phyloP scores from a whole-genome alignment of 768 basidiomycete genomes.

The Kwoniella botswanensis region DNA sequence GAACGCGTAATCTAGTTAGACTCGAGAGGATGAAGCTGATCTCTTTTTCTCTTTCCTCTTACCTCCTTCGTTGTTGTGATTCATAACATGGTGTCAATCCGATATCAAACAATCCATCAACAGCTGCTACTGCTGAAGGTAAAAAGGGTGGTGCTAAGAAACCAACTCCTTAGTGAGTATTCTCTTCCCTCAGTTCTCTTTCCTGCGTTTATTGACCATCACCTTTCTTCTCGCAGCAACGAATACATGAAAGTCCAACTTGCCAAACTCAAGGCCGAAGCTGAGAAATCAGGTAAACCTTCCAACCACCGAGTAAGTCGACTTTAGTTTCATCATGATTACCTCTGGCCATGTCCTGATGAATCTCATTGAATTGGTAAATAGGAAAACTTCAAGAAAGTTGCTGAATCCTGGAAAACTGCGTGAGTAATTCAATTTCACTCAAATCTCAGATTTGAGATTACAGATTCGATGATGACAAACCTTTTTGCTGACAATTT shows the following conservation, averaged over 20 bases:
- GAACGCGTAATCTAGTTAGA: not conserved
- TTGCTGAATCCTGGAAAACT: slow-evolving; percentile 46
- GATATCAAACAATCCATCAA: too few species aligned
- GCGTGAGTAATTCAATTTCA: slow-evolving; percentile 37
- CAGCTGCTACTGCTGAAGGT: slow-evolving; percentile 33
- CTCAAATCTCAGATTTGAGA: not conserved
- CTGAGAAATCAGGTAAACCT: slow-evolving; percentile 51
- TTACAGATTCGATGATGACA: not conserved
- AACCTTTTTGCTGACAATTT: slow-evolving; percentile 14
- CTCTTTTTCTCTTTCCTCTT: slow-evolving; percentile 7
- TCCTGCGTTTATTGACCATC: not conserved
- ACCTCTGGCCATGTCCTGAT: not conserved
- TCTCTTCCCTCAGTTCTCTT: slow-evolving; percentile 6
- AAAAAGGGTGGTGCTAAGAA: slow-evolving; percentile 39
- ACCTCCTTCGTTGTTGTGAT: too few species aligned
- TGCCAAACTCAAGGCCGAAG: slow-evolving; percentile 54
- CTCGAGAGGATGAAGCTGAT: not conserved
- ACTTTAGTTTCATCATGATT: not conserved
- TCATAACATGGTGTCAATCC: too few species aligned
- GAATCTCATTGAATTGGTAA: not conserved
- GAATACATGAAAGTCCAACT: slow-evolving; percentile 56
- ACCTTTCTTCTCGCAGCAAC: slow-evolving; percentile 35
- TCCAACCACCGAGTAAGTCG: slow-evolving; percentile 46
- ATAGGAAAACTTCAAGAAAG: slow-evolving; percentile 54
- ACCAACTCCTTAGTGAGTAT: slow-evolving; percentile 48